phyloP scores from a whole-genome alignment of 176 grass and related monocot genomes.

The Oryza officinalis region DNA sequence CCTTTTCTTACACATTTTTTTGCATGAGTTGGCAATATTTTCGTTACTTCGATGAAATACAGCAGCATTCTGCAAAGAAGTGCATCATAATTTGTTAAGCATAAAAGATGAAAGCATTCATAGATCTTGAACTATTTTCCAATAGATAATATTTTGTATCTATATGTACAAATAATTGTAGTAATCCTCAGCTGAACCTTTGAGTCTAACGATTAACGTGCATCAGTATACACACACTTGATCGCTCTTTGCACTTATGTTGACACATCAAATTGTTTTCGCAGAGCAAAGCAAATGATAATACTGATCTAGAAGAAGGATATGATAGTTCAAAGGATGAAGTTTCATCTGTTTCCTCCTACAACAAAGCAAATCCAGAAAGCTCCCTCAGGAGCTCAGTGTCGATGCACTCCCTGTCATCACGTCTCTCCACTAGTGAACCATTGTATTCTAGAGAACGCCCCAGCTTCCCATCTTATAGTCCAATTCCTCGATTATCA shows the following conservation, averaged over 20 bases:
- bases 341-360: conserved; percentile 95
- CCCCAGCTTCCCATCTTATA: conserved; percentile 58
- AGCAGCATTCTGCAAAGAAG: neutral
- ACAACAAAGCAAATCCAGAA: conserved; percentile 72
- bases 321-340: conserved; percentile 99
- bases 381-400: conserved; percentile 62
- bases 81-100: conserved; percentile 13
- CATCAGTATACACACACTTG: neutral
- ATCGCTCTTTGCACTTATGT: conserved; percentile 2
- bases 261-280: conserved; percentile 28
- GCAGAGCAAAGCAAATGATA: conserved; percentile 77
- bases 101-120: conserved; percentile 8
- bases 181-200: conserved; percentile 11
- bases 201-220: neutral
- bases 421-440: conserved; percentile 67
- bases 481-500: conserved; percentile 65
- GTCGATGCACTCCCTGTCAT: conserved; percentile 71
- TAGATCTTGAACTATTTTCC: conserved; percentile 3
- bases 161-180: neutral
- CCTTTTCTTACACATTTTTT: conserved; percentile 14
- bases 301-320: conserved; percentile 84
- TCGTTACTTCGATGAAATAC: neutral
- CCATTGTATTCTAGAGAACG: conserved; percentile 50
- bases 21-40: conserved; percentile 16
- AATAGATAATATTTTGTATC: conserved; percentile 21